Evolutionary conservation across 1,284 basidiomycete species (phyloP).

Genomic region (Boletus coffeatus): DNA sequence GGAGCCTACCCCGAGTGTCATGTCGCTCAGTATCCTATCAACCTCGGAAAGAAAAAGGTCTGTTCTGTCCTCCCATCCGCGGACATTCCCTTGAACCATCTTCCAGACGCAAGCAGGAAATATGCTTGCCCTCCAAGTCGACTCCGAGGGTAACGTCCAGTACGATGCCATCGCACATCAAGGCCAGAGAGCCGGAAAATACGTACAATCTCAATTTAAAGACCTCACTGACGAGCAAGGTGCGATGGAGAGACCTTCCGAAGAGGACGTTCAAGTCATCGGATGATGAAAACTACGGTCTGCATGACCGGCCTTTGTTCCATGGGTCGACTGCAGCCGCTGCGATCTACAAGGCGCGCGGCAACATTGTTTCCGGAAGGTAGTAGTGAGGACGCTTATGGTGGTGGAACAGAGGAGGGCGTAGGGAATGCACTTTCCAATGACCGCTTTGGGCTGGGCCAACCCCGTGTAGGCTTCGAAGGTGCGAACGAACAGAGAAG

Average conservation of each 20-base stretch:
- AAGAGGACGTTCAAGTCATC: no score
- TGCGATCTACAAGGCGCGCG: slow-evolving; percentile 94
- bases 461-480: slow-evolving; percentile 82
- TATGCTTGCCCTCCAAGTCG: slow-evolving; percentile 94
- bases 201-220: slow-evolving; percentile 93
- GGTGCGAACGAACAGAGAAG: slow-evolving; percentile 75
- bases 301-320: slow-evolving; percentile 96
- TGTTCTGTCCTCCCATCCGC: background rate
- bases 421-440: slow-evolving; percentile 87
- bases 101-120: slow-evolving; percentile 82
- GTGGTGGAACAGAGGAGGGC: slow-evolving; percentile 92
- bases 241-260: no score
- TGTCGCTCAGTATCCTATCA: slow-evolving; percentile 94
- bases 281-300: slow-evolving; percentile 88
- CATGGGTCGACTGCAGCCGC: slow-evolving; percentile 93
- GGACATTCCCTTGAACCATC: slow-evolving; percentile 2
- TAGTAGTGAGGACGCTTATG: slow-evolving; percentile 85
- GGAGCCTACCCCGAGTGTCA: slow-evolving; percentile 98
- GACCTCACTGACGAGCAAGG: slow-evolving; percentile 78
- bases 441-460: slow-evolving; percentile 93
- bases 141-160: slow-evolving; percentile 92
- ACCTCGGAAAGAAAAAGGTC: slow-evolving; percentile 92
- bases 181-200: slow-evolving; percentile 82
- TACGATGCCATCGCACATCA: slow-evolving; percentile 98
- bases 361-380: slow-evolving; percentile 62